Percentiles rank a stretch among this genome's conserved stretches.
Evolutionary conservation across 257 asterid species (phyloP).

Genomic region (Petunia axillaris): DNA sequence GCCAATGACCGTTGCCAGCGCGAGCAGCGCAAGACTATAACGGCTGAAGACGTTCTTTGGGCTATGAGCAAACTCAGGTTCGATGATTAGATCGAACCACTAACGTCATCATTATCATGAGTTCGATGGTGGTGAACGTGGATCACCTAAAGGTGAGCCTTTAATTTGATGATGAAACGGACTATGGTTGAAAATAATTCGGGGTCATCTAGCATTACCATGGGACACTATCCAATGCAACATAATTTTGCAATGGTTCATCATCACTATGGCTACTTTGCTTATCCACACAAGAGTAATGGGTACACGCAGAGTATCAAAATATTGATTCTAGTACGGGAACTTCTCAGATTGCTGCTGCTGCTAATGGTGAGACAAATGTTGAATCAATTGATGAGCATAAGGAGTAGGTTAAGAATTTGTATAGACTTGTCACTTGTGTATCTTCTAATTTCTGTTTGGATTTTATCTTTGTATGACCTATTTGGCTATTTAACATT

Average conservation of each 20-base stretch:
- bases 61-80: conserved; percentile 97
- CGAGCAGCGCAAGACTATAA: conserved; percentile 94
- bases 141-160: conserved; percentile 60
- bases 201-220: conserved; percentile 33
- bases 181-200: conserved; percentile 31
- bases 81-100: conserved; percentile 82
- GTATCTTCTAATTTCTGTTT: background rate
- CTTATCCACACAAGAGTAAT: conserved; percentile 45
- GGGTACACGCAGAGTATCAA: conserved; percentile 53
- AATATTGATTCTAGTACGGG: conserved; percentile 43
- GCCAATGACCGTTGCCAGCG: conserved; percentile 92
- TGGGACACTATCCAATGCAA: conserved; percentile 35
- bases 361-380: conserved; percentile 27
- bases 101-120: conserved; percentile 77
- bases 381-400: conserved; percentile 50
- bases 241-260: conserved; percentile 52
- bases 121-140: conserved; percentile 68
- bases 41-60: conserved; percentile 93
- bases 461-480: background rate
- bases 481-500: background rate
- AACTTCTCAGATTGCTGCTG: conserved; percentile 44
- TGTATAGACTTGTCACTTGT: background rate
- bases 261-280: conserved; percentile 53
- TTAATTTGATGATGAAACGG: conserved; percentile 45
- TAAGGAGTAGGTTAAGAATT: conserved; percentile 46